Base-by-base conservation (phyloP, 2,329 filamentous ascomycete species). In the Periconia sp. region DNA sequence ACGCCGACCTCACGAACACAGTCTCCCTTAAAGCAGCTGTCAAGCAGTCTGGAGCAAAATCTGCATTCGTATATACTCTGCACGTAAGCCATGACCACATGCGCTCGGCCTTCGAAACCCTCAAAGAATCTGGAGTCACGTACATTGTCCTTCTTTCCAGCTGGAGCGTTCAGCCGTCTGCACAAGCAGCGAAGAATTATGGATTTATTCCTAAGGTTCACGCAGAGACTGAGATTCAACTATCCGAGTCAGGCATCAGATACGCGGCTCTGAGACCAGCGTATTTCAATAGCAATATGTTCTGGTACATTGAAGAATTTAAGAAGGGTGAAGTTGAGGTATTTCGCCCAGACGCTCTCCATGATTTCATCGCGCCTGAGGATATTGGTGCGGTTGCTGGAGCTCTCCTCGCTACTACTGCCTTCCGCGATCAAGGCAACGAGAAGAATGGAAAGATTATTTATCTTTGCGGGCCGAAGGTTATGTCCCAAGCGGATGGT, bases 31-130 rank as follows among this genome's bases (percentile, higher is more conserved):
- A 39, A 3, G 52, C 53, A 0, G 78, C 77, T 0, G 70, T 78
- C n/a, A 37, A 57, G 19, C 54, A 54, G 21, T 67, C 75, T 0
- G 67, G 70, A 7, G 77, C 78, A 12, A 77, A 69, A 30, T 51
- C 56, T 6, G 78, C 78, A 0, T 81, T 80, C 62, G 64, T 79
- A 33, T 81, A 82, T 56, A 19, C 66, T 2, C 52, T 66, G 6
- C 49, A 59, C 13, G 13, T 21, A 2, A 23, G 17, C 13, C 23
- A 30, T 10, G 40, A 37, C 12, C 17, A n/a, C 25, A 37, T 43
- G 25, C 22, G 21, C 17, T 1, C 16, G 2, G 15, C 23, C 9
- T 43, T 43, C 19, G 12, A 18, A 7, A 33, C 25, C 4, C 15
- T 37, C 8, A 43, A 25, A 25, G 32, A 36, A 4, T 12, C 33